Conservation (phyloP, 2,329 filamentous ascomycete genomes). For the Xylariaceae sp. region DNA sequence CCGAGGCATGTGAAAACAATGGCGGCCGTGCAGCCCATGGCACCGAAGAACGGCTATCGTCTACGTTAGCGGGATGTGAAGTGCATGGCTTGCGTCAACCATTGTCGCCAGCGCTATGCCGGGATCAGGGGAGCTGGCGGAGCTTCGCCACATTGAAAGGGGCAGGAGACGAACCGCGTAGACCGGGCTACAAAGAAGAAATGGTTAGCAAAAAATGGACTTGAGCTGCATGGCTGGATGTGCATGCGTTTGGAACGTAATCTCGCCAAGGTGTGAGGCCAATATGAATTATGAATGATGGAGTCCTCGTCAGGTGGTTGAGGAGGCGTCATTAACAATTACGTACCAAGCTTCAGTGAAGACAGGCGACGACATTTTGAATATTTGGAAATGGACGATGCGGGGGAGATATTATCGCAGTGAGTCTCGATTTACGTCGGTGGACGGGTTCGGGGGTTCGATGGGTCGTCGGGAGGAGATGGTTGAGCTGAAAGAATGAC, state of each 20-base stretch:
- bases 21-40: conserved; percentile 80
- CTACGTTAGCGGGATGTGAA: conserved; percentile 19
- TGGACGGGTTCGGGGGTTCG: conserved; percentile 8
- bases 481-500: conserved; percentile 10
- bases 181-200: conserved; percentile 64
- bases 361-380: conserved; percentile 27
- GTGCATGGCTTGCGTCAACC: conserved; percentile 36
- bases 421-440: conserved; percentile 11
- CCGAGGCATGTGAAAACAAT: conserved; percentile 97
- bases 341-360: conserved; percentile 34
- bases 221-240: background rate
- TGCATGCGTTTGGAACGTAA: conserved; percentile 1
- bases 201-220: conserved; percentile 21
- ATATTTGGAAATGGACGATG: conserved; percentile 11
- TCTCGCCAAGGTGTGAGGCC: conserved; percentile 14
- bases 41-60: conserved; percentile 67
- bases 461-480: conserved; percentile 19
- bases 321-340: conserved; percentile 22
- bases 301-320: conserved; percentile 10
- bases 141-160: conserved; percentile 19
- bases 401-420: conserved; percentile 8
- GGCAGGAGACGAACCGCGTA: conserved; percentile 81
- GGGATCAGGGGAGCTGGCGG: conserved; percentile 13
- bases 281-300: conserved; percentile 18
- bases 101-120: background rate